Conservation (phyloP, 495 filamentous ascomycete genomes). For the Penicillium herquei region DNA sequence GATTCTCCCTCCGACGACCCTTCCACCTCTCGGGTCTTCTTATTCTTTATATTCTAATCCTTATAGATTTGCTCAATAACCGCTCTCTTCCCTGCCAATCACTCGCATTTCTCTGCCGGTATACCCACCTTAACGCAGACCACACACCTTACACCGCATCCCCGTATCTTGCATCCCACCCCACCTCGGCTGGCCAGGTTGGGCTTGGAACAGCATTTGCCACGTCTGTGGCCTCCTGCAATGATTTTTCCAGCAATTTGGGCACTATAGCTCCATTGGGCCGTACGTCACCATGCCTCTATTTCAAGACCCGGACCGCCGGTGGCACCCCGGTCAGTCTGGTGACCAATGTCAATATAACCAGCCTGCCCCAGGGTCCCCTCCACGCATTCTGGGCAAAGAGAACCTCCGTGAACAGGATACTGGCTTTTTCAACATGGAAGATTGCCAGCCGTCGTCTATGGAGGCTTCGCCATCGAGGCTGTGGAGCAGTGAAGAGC, state of each 20-base stretch:
- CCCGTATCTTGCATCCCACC: slow-evolving; percentile 5
- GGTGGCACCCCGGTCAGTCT: slow-evolving; percentile 30
- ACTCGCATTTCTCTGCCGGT: slow-evolving; percentile 8
- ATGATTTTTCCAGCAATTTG: slow-evolving; percentile 17
- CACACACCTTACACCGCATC: slow-evolving; percentile 25
- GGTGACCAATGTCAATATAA: slow-evolving; percentile 23
- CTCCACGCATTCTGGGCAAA: slow-evolving; percentile 4
- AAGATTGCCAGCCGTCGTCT: slow-evolving; percentile 1
- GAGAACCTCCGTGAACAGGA: slow-evolving; percentile 2
- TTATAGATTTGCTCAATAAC: not conserved
- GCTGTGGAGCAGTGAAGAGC: slow-evolving; percentile 42
- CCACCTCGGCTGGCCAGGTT: slow-evolving; percentile 19
- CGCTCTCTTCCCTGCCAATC: slow-evolving; percentile 21
- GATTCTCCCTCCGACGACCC: slow-evolving; percentile 9
- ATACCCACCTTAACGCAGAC: slow-evolving; percentile 10
- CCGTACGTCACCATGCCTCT: slow-evolving; percentile 37
- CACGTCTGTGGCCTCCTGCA: slow-evolving; percentile 21
- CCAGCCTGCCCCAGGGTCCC: slow-evolving; percentile 12
- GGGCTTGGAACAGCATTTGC: slow-evolving; percentile 15
- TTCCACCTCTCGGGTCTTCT: not conserved
- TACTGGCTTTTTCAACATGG: slow-evolving; percentile 7
- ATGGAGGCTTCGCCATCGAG: slow-evolving; percentile 13
- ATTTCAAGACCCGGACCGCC: slow-evolving; percentile 40
- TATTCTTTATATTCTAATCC: slow-evolving; percentile 8
- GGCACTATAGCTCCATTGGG: slow-evolving; percentile 13